Conservation (phyloP, 805 yeast species). For the Clavispora phyllophila region DNA sequence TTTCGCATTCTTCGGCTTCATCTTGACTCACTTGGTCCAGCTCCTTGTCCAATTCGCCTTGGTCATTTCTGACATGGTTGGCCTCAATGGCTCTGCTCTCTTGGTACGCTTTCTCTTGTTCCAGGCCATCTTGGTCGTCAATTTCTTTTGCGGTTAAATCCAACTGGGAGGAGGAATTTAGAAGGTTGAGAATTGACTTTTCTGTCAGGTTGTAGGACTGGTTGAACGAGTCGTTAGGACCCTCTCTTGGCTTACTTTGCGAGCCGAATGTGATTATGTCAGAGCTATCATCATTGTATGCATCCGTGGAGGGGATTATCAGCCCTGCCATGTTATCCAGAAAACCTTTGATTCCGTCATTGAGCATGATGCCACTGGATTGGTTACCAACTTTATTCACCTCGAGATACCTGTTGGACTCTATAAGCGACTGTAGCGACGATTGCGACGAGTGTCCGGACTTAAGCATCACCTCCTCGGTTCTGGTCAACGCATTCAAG, state of each 20-base stretch:
- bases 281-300: conserved; percentile 3
- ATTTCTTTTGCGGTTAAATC: conserved; percentile 1
- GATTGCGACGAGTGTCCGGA: conserved; percentile 35
- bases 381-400: conserved; percentile 7
- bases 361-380: conserved; percentile 28
- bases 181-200: conserved; percentile 36
- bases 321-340: conserved; percentile 33
- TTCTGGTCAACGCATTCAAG: conserved; percentile 24
- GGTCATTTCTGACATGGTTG: too few species aligned
- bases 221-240: conserved; percentile 23
- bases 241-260: neutral
- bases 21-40: neutral
- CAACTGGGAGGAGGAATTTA: conserved; percentile 20
- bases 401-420: conserved; percentile 14
- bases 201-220: conserved; percentile 33
- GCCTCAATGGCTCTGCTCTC: too few species aligned
- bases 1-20: neutral
- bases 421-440: conserved; percentile 21
- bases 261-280: conserved; percentile 6
- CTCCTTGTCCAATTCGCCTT: too few species aligned
- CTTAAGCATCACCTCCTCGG: conserved; percentile 18
- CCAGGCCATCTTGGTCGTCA: neutral
- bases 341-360: conserved; percentile 42
- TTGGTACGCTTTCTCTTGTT: too few species aligned
- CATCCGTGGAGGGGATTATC: conserved; percentile 21